Evolutionary conservation across 2,329 filamentous ascomycete species (phyloP), one percentile per base, ranked within the genome.

Genomic region (Hawksworthiomyces lignivorus): DNA sequence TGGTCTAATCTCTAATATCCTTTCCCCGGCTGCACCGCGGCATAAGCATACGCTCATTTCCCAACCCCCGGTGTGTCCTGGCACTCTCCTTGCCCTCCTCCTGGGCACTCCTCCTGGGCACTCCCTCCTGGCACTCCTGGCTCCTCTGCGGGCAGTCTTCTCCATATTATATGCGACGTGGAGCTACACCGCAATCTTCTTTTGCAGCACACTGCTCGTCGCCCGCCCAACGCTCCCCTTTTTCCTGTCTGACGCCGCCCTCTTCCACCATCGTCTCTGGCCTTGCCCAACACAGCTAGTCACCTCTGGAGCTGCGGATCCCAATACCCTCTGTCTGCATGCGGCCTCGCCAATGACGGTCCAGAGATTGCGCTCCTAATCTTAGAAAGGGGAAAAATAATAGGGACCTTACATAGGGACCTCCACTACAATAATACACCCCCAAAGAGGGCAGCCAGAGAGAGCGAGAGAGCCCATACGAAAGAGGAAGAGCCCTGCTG

Each of bases 201-300:
- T 39, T 28, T 34, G n/a, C n/a, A n/a, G n/a, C 24, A n/a, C 22
- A 14, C 34, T 20, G 29, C 37, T 21, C n/a, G n/a, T 27, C 44
- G 17, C 34, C 33, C 18, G 32, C 41, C 43, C 30, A 32, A 17
- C 15, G 15, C 28, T 22, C 12, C 19, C 17, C 36, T 21, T 34
- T 19, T 32, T 15, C 22, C 12, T 12, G 12, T 26, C 24, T 26
- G 24, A 26, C 24, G 24, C 21, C 9, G 19, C 35, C 28, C 36
- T 15, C 15, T 15, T 3, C 22, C 27, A 12, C 34, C 20, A 17
- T 18, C 6, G n/a, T 6, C 10, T 20, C 6, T 6, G 38, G 17
- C 31, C 18, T 46, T 29, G 19, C 48, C 48, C 31, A 50, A 47
- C 39, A 26, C 37, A 49, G 48, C 47, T 50, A 50, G 48, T 22